These are phyloP conservation scores for Mycena rosella DNA, from an alignment of 768 basidiomycete species.

Conservation along the genomic window DNA sequence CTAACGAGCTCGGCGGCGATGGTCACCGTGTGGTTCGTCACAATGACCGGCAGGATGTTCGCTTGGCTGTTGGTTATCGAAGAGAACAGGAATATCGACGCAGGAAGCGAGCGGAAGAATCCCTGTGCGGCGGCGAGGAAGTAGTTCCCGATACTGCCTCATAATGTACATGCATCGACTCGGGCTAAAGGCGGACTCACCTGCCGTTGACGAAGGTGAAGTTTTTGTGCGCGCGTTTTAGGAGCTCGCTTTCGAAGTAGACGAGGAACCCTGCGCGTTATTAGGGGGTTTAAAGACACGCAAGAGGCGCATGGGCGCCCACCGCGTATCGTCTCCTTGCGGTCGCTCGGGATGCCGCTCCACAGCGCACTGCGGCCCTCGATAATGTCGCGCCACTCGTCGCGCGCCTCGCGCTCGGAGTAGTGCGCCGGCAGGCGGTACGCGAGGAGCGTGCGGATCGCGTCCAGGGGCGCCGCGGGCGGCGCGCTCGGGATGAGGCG, in stretches of 20 bases:
- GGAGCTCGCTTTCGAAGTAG: conserved; percentile 88
- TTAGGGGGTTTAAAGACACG: neutral
- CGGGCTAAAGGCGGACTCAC: conserved; percentile 45
- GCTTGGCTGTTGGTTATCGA: conserved; percentile 91
- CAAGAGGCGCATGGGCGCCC: conserved; percentile 51
- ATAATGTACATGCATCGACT: conserved; percentile 12
- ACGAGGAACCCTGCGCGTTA: conserved; percentile 83
- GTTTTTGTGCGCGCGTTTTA: conserved; percentile 92
- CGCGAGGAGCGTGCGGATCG: conserved; percentile 82
- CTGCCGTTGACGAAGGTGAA: conserved; percentile 95
- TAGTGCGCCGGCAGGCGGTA: conserved; percentile 80
- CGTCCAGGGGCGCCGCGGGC: conserved; percentile 70
- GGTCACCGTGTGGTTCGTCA: conserved; percentile 96
- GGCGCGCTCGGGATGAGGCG: conserved; percentile 84
- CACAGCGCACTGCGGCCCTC: conserved; percentile 88
- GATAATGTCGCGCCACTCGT: conserved; percentile 93
- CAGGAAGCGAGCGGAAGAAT: conserved; percentile 93
- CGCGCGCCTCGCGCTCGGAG: conserved; percentile 82
- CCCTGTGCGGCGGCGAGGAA: conserved; percentile 90
- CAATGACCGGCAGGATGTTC: conserved; percentile 89
- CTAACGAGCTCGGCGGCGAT: conserved; percentile 89
- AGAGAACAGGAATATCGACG: conserved; percentile 94
- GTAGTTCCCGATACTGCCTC: conserved; percentile 86
- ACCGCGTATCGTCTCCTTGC: conserved; percentile 92
- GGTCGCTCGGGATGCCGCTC: conserved; percentile 88